Evolutionary conservation across 139 green algal genomes (phyloP).

Genomic region (Auxenochlorella pyrenoidosa): DNA sequence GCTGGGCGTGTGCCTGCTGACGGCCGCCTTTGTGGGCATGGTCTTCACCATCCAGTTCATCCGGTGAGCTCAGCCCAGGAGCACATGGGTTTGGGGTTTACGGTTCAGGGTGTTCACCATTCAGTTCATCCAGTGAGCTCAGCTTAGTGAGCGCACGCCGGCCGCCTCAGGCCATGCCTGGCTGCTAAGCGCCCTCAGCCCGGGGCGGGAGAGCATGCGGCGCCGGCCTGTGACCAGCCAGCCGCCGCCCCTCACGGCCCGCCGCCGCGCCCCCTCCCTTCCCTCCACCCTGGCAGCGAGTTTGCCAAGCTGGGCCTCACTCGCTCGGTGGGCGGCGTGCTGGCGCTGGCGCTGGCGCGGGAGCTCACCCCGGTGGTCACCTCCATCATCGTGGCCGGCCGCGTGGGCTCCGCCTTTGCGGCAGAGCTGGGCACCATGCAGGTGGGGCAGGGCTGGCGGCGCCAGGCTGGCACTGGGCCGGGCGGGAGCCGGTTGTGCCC

Average conservation of each 20-base stretch:
- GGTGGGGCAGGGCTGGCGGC: neutral
- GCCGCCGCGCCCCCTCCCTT: neutral
- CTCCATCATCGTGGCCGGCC: conserved; percentile 96
- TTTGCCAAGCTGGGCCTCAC: conserved; percentile 96
- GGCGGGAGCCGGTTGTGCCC: too few species aligned
- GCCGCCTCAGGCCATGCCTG: too few species aligned
- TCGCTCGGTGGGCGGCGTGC: conserved; percentile 94
- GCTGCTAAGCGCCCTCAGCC: too few species aligned
- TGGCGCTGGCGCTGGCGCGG: conserved; percentile 92
- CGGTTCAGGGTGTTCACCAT: too few species aligned
- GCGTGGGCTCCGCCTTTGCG: conserved; percentile 96
- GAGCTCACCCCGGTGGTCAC: conserved; percentile 99
- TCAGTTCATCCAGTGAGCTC: too few species aligned
- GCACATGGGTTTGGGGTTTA: too few species aligned
- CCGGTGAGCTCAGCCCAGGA: conserved; percentile 3
- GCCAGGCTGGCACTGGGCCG: too few species aligned
- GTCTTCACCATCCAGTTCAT: conserved; percentile 99
- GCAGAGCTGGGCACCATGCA: conserved; percentile 99
- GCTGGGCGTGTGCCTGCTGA: conserved; percentile 95
- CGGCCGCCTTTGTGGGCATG: conserved; percentile 97
- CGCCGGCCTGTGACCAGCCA: too few species aligned
- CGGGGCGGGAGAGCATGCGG: too few species aligned
- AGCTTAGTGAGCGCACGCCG: too few species aligned
- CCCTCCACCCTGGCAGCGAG: conserved; percentile 59
- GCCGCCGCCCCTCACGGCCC: too few species aligned